Conservation (phyloP, 139 green algal species). For the Deuterostichococcus epilithicus region DNA sequence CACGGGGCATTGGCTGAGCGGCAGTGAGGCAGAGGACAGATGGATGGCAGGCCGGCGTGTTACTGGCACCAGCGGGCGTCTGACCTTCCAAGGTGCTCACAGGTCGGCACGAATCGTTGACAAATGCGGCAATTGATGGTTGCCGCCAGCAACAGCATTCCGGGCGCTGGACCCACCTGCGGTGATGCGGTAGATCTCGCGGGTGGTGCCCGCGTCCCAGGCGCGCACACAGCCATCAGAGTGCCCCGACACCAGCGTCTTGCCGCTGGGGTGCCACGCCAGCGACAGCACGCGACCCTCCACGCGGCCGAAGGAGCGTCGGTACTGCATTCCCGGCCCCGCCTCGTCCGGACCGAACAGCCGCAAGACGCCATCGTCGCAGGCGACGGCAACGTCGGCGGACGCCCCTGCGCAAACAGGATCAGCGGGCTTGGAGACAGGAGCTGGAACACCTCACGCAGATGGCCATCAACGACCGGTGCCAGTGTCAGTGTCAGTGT, state of each 20-base stretch:
- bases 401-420: conserved; percentile 2
- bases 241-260: conserved; percentile 52
- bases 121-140: too few species aligned
- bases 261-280: conserved; percentile 71
- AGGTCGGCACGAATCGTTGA: too few species aligned
- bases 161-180: too few species aligned
- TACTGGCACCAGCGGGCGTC: too few species aligned
- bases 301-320: conserved; percentile 48
- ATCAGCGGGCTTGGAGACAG: not conserved
- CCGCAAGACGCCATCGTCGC: conserved; percentile 84
- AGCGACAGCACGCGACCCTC: conserved; percentile 60
- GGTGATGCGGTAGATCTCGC: conserved; percentile 73
- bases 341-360: conserved; percentile 63
- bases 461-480: too few species aligned
- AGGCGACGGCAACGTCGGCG: conserved; percentile 74
- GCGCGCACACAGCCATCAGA: conserved; percentile 67
- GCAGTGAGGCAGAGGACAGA: not conserved
- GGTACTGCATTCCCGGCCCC: conserved; percentile 51
- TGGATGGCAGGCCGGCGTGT: too few species aligned
- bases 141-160: not conserved
- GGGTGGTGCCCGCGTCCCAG: conserved; percentile 47
- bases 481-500: too few species aligned
- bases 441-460: conserved; percentile 14
- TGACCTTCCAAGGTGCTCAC: too few species aligned
- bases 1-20: not conserved